A percentile compares a stretch with the other conserved stretches of the same genome.
These are phyloP conservation scores for Apiotrichum gamsii DNA, from an alignment of 1,284 basidiomycete species.

Conservation along the genomic window DNA sequence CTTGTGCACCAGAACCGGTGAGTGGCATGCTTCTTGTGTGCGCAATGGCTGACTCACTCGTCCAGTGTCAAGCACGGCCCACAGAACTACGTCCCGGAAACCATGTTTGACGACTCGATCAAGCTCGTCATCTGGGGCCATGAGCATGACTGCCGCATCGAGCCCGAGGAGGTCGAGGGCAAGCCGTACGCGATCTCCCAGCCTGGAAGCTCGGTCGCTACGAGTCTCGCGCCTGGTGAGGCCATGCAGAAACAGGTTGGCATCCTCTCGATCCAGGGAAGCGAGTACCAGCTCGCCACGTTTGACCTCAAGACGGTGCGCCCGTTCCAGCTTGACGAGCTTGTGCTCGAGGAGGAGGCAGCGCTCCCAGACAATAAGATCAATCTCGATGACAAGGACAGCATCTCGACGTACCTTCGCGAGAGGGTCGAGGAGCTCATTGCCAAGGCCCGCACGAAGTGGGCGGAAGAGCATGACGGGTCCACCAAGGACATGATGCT, in stretches of 20 bases:
- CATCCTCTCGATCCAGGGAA: slow-evolving; percentile 73
- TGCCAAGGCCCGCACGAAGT: slow-evolving; percentile 64
- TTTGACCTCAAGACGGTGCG: slow-evolving; percentile 84
- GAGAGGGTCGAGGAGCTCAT: slow-evolving; percentile 72
- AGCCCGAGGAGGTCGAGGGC: slow-evolving; percentile 81
- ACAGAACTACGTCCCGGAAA: slow-evolving; percentile 87
- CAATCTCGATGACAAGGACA: slow-evolving; percentile 70
- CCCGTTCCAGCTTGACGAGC: slow-evolving; percentile 87
- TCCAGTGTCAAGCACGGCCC: slow-evolving; percentile 83
- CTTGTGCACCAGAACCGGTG: slow-evolving; percentile 94
- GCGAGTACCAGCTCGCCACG: slow-evolving; percentile 77
- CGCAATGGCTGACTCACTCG: background rate
- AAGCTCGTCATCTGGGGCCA: slow-evolving; percentile 97
- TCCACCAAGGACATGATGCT: slow-evolving; percentile 60
- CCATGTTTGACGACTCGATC: slow-evolving; percentile 92
- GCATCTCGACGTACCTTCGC: slow-evolving; percentile 72
- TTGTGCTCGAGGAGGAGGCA: slow-evolving; percentile 66
- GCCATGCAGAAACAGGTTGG: slow-evolving; percentile 83
- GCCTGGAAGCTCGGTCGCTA: slow-evolving; percentile 92
- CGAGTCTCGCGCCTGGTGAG: slow-evolving; percentile 85
- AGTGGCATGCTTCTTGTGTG: slow-evolving; percentile 18
- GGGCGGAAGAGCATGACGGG: slow-evolving; percentile 67
- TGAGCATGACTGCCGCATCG: slow-evolving; percentile 93
- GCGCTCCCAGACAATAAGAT: slow-evolving; percentile 61
- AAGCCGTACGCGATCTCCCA: slow-evolving; percentile 89